Evolutionary conservation across 2,329 filamentous ascomycete genomes (phyloP).

Genomic region (Albifimbria verrucaria): DNA sequence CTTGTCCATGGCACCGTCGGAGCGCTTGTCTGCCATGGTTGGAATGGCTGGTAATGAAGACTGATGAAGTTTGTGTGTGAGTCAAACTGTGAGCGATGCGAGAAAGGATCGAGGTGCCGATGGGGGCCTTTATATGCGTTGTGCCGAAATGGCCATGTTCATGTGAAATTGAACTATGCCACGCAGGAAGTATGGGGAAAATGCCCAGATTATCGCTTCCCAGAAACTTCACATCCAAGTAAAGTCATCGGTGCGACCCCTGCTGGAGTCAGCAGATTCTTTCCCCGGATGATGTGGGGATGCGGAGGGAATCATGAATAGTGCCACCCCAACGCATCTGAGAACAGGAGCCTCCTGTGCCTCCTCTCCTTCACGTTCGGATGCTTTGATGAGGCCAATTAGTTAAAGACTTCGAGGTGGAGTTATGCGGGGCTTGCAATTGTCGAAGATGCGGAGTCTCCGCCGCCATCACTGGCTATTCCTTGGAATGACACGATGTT

Average conservation of each 20-base stretch:
- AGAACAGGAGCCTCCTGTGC: neutral
- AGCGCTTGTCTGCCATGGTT: conserved; percentile 19
- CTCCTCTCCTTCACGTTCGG: neutral
- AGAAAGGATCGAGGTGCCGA: too few relatives aligned
- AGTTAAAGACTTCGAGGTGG: conserved; percentile 5
- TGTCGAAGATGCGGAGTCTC: conserved; percentile 4
- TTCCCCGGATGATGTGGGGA: neutral
- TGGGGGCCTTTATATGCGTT: too few relatives aligned
- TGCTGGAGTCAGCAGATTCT: neutral
- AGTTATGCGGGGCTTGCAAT: neutral
- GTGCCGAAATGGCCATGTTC: too few relatives aligned
- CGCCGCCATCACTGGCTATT: neutral
- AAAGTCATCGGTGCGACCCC: neutral
- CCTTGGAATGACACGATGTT: neutral
- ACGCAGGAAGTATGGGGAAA: neutral
- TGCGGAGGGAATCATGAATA: neutral
- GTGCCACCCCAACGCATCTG: neutral
- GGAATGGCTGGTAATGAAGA: neutral
- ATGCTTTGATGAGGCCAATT: neutral
- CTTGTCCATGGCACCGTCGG: conserved; percentile 12
- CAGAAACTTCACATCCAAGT: neutral
- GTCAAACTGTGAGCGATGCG: neutral
- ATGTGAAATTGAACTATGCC: too few relatives aligned
- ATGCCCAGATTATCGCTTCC: neutral
- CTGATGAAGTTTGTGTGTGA: neutral